Evolutionary conservation across 2,329 filamentous ascomycete genomes (phyloP).

Genomic region (Nothophoma quercina): DNA sequence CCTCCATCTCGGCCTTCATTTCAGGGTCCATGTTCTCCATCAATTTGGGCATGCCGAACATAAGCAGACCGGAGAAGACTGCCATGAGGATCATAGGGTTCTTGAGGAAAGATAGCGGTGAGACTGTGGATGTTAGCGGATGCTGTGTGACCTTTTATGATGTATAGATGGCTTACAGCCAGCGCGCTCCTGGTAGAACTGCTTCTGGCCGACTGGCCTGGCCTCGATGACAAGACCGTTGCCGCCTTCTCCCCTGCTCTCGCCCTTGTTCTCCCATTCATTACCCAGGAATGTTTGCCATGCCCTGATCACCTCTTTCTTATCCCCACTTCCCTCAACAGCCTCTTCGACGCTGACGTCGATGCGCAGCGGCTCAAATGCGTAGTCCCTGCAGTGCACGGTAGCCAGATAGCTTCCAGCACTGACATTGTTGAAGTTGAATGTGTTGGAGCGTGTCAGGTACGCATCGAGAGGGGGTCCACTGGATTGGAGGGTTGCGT

Average conservation of each 20-base stretch:
- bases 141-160: neutral
- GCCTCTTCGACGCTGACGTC: constrained; percentile 64
- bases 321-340: constrained; percentile 39
- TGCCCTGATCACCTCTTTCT: constrained; percentile 62
- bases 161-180: constrained; percentile 69
- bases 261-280: constrained; percentile 87
- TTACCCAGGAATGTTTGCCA: constrained; percentile 91
- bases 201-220: constrained; percentile 68
- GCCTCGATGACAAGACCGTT: constrained; percentile 65
- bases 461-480: constrained; percentile 64
- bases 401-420: constrained; percentile 82
- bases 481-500: constrained; percentile 70
- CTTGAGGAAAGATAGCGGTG: constrained; percentile 81
- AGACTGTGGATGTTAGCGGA: constrained; percentile 63
- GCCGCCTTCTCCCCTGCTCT: constrained; percentile 57
- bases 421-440: constrained; percentile 77
- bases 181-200: constrained; percentile 77
- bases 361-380: constrained; percentile 80
- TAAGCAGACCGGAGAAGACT: constrained; percentile 79
- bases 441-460: constrained; percentile 72
- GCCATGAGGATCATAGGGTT: constrained; percentile 97
- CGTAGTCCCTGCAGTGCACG: constrained; percentile 75
- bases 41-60: constrained; percentile 92
- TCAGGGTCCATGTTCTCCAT: constrained; percentile 99
- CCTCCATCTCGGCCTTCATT: constrained; percentile 89